Base-by-base conservation (phyloP, 176 grass and related monocot genomes). In the Coix lacrymajobi region DNA sequence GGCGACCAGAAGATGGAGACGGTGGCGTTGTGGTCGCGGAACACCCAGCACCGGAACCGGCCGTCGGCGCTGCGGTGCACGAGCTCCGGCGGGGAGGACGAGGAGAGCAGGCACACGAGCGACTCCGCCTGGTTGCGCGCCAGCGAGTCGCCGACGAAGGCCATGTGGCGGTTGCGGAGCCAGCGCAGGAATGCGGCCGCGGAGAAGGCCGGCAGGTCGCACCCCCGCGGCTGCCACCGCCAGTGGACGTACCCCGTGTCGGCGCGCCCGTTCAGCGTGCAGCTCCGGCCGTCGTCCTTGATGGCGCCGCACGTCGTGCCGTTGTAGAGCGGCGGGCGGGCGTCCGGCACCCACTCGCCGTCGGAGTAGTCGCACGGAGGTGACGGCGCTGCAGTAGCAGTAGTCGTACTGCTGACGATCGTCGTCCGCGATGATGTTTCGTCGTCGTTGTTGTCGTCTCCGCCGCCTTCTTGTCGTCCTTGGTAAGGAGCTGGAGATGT, bases 1-100 rank as follows among this genome's bases (percentile, higher is more conserved):
- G 94, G 90, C 22, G 90, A 97, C 94, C 92, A 97, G 85, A 94
- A 87, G 85, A 94, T 72, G 62, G 92, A 92, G 6, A 97, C 83
- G 19, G 90, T 92, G 51, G 92, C 88, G 58, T 97, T 92, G 83
- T 87, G 24, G 11, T 75, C 81, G 4, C 1, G 80, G 83, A 97
- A 97, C 61, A 87, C 39, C 92, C 94, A 94, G 5, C 87, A 80
- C 65, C 90, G 82, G 90, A 92, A 89, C 66, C 46, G 71, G 77
- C 75, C 87, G 54, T 84, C 67, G 64, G 43, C 67, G 32, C 83
- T 87, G 17, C 63, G 72, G 83, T 94, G 80, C 51, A 89, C 71
- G 17, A 97, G 88, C 5, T 82, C 68, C 7, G 88, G 68, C 1
- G 38, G 54, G 13, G 71, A 86, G 5, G 83, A 79, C 10, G 30